These are phyloP conservation scores for Clavariopsis aquatica DNA, from an alignment of 495 filamentous ascomycete species.

Conservation along the genomic window DNA sequence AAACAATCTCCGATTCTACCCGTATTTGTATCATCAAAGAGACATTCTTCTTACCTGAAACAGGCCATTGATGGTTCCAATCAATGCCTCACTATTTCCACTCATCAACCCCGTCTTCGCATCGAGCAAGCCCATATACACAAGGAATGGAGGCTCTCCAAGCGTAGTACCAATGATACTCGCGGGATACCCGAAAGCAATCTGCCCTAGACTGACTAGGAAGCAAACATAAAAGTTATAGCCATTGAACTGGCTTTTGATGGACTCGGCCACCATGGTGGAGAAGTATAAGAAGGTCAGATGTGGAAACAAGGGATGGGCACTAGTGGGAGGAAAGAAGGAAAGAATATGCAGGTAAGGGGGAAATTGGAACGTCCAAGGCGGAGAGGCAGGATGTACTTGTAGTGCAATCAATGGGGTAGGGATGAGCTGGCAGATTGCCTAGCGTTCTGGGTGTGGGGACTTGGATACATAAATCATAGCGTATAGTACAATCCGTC, in stretches of 20 bases:
- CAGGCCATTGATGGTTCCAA: slow-evolving; percentile 31
- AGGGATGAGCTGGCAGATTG: neutral
- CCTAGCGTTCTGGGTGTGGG: neutral
- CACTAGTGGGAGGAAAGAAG: neutral
- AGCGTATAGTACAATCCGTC: too few species aligned
- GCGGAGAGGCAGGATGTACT: neutral
- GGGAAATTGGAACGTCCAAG: neutral
- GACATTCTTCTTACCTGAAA: slow-evolving; percentile 37
- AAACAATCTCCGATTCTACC: too few species aligned
- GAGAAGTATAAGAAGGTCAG: neutral
- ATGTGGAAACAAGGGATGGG: too few species aligned
- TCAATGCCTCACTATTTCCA: slow-evolving; percentile 21
- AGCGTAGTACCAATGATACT: slow-evolving; percentile 33
- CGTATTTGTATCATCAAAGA: too few species aligned
- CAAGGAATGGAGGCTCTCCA: slow-evolving; percentile 30
- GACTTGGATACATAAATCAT: neutral
- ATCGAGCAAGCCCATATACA: slow-evolving; percentile 37
- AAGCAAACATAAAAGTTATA: slow-evolving; percentile 32
- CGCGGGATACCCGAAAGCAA: slow-evolving; percentile 36
- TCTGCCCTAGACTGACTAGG: slow-evolving; percentile 25
- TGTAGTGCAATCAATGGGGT: neutral
- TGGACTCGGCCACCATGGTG: neutral
- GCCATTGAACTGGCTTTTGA: slow-evolving; percentile 33
- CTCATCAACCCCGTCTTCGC: slow-evolving; percentile 21
- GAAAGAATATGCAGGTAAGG: neutral